Base-by-base conservation (phyloP, 1,139 yeast species). In the Lodderomyces beijingensis region DNA sequence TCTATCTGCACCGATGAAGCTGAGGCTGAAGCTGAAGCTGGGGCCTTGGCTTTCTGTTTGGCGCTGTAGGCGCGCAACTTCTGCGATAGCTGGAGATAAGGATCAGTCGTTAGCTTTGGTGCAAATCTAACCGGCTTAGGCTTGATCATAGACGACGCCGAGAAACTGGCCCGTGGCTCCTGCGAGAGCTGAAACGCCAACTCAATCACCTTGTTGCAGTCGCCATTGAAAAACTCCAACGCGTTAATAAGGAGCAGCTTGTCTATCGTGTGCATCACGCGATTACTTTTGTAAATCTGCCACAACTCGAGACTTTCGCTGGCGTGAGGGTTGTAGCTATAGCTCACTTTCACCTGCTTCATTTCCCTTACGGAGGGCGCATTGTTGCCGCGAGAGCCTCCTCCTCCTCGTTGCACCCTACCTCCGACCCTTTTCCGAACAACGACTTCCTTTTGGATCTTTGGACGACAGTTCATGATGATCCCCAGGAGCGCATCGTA, bases 151-250 rank as follows among this genome's bases (percentile, higher is more conserved):
- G 11, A 7, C 10, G 14, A n/a, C 21, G 9, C 7, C 21, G 21
- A 19, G 9, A 18, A 6, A 12, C 24, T 19, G 4, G 20, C 4
- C 4, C 23, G 18, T 4, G 30, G 30, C 8, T 20, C 31, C 10
- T 20, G 13, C 4, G 26, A 5, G 18, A 42, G 24, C 14, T 40
- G 41, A 8, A 33, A 32, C 13, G 36, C 55, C 4, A 63, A 34
- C 9, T 54, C 57, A 22, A 61, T 40, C 1, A 63, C 59, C 33
- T 50, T 55, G 29, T 45, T 49, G 18, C 60, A 45, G 37, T 73
- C 62, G 1, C 74, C 77, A 16, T 56, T 42, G 39, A 59, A 68
- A 43, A 63, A 65, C 14, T 45, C 53, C 15, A 74, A 38, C 2
- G 70, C 65, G 25, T 53, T 50, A 11, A 50, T 44, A 16, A 65